Evolutionary conservation across 2,329 filamentous ascomycete genomes (phyloP), one percentile per base, ranked within the genome.

Genomic region (Drechslerella coelobrocha): DNA sequence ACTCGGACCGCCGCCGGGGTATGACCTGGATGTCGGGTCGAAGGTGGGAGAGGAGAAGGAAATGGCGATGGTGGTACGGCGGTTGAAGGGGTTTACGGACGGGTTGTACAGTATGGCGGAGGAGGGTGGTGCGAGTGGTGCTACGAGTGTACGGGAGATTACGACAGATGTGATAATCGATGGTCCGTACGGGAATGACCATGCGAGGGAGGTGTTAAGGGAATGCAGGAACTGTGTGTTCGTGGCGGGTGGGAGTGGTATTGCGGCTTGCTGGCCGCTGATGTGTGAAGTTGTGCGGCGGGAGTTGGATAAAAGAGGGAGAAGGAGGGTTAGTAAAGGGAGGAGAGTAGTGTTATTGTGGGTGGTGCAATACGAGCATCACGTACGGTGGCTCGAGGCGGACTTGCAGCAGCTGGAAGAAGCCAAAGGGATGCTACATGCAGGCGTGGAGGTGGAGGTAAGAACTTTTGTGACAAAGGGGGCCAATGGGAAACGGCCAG

Each of bases 241-340:
- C 9, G 79, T 89, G 7, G 86, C 86, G 0, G 86, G 86, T 2
- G 87, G 87, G 0, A 86, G 84, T 26, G 87, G 86, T 3, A 86
- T 89, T 47, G 86, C 86, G 1, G 86, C 88, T 23, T 82, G 83
- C 0, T 87, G 86, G 75, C 86, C 86, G 0, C 78, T 89, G 1
- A 79, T 84, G 0, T 85, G 84, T 75, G 76, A 66, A 12, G 65
- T 75, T 10, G 56, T 73, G 9, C 50, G 53, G 73, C 57, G 66
- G 56, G 10, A 72, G 71, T 53, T 73, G 37, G 61, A 73, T 75
- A 74, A 65, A 51, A 73, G 68, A 57, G 76, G 75, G 23, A 72
- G 48, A 68, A 66, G 73, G 51, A 9, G 37, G 57, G 53, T 51
- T 26, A 69, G 54, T 50, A 75, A 62, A 51, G 61, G 48, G 51